A percentile compares a stretch with the other conserved stretches of the same genome.
These are phyloP conservation scores for Psilocybe cyanescens DNA, from an alignment of 768 basidiomycete species.

Conservation along the genomic window DNA sequence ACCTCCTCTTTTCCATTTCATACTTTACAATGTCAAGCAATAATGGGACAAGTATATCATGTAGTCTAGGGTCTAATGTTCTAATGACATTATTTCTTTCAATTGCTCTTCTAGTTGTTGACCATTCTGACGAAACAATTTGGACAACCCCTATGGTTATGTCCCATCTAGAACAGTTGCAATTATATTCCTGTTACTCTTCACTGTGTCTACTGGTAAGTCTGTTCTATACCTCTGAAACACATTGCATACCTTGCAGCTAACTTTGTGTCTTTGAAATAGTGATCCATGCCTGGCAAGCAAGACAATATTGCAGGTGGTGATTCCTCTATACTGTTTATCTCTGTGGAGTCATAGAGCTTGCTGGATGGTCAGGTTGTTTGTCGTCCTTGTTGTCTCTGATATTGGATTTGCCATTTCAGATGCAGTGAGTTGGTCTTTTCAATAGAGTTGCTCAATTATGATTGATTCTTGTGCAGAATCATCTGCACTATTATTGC, in stretches of 20 bases:
- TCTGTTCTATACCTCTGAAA: neutral
- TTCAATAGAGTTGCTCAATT: neutral
- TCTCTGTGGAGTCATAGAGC: neutral
- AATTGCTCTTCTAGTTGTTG: neutral
- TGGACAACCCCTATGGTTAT: constrained; percentile 8
- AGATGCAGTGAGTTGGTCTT: constrained; percentile 12
- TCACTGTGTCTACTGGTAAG: constrained; percentile 8
- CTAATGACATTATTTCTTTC: too few relatives aligned
- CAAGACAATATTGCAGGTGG: neutral
- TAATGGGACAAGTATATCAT: too few relatives aligned
- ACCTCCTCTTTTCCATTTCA: too few relatives aligned
- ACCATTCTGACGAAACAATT: neutral
- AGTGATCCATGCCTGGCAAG: constrained; percentile 1
- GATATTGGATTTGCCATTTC: neutral
- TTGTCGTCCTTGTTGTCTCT: constrained; percentile 1
- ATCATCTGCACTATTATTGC: constrained; percentile 57
- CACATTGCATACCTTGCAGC: neutral
- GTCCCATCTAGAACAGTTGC: constrained; percentile 6
- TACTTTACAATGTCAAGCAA: too few relatives aligned
- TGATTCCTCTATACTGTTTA: neutral
- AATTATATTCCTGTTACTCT: constrained; percentile 8
- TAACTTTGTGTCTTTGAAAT: neutral
- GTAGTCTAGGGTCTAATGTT: too few relatives aligned
- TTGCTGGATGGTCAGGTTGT: neutral
- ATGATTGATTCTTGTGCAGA: constrained; percentile 28